phyloP scores from a whole-genome alignment of 768 basidiomycete genomes.

The Hericium erinaceus region DNA sequence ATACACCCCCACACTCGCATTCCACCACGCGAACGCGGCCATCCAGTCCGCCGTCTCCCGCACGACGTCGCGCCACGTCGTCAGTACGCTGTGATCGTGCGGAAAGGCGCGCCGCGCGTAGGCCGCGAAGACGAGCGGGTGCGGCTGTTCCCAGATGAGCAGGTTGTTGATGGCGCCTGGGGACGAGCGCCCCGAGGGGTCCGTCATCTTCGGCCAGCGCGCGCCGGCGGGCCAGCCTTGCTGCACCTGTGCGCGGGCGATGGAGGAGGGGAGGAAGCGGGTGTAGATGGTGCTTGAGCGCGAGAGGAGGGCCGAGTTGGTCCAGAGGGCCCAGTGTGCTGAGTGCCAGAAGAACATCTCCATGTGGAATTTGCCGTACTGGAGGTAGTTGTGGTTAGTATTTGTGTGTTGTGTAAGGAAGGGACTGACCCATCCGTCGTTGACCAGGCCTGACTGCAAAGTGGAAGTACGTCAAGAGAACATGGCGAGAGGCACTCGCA shows the following conservation, averaged over 20 bases:
- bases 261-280: slow-evolving; percentile 37
- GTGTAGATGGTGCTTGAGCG: slow-evolving; percentile 36
- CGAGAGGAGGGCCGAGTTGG: slow-evolving; percentile 46
- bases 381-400: not conserved
- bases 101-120: slow-evolving; percentile 44
- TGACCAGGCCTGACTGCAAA: not conserved
- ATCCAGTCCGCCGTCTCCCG: slow-evolving; percentile 51
- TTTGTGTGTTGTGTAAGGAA: not conserved
- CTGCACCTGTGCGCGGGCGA: slow-evolving; percentile 40
- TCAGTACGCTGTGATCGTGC: slow-evolving; percentile 22
- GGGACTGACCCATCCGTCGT: not conserved
- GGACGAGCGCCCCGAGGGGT: slow-evolving; percentile 46
- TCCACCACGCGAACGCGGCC: slow-evolving; percentile 46
- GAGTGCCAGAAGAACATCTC: slow-evolving; percentile 56
- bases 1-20: slow-evolving; percentile 35
- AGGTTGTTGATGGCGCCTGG: slow-evolving; percentile 56
- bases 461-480: not conserved
- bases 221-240: slow-evolving; percentile 46
- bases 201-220: slow-evolving; percentile 58
- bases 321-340: slow-evolving; percentile 53
- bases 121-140: slow-evolving; percentile 48
- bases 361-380: slow-evolving; percentile 48
- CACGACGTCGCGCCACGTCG: slow-evolving; percentile 45
- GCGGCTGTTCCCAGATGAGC: slow-evolving; percentile 54
- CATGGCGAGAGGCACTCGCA: not conserved